Conservation (phyloP, 768 basidiomycete genomes). For the Tylopilus sp. region DNA sequence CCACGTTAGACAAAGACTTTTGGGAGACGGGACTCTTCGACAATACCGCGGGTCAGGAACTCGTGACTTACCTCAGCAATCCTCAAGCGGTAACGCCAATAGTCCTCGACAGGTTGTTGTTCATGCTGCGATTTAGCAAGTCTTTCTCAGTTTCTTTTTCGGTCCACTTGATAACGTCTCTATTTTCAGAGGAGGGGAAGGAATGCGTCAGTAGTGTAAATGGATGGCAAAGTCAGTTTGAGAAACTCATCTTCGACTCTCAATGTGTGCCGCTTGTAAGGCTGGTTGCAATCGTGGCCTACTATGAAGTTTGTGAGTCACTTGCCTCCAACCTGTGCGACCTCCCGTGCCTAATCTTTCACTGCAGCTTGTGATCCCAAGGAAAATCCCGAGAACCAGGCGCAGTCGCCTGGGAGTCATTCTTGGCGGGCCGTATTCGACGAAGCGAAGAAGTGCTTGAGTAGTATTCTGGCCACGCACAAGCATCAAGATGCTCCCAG, state of each 20-base stretch:
- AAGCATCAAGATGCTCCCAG: conserved; percentile 18
- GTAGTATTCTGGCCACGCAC: conserved; percentile 6
- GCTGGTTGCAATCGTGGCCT: conserved; percentile 22
- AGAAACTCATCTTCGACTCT: conserved; percentile 6
- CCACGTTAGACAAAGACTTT: conserved; percentile 2
- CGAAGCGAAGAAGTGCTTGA: conserved; percentile 13
- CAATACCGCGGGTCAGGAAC: conserved; percentile 10
- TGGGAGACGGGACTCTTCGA: conserved; percentile 25
- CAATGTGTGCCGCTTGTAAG: conserved; percentile 16
- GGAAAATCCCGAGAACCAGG: not conserved
- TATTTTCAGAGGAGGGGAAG: conserved; percentile 18
- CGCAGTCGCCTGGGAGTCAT: not conserved
- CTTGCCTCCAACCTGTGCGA: too few species aligned
- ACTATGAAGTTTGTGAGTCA: conserved; percentile 20
- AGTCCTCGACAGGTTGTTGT: conserved; percentile 9
- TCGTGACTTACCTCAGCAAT: conserved; percentile 9
- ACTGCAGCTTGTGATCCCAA: conserved; percentile 8
- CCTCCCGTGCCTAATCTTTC: not conserved
- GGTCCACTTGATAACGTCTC: not conserved
- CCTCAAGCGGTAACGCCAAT: conserved; percentile 9
- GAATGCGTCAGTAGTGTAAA: conserved; percentile 17
- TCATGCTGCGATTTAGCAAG: conserved; percentile 24
- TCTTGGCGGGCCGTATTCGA: conserved; percentile 1
- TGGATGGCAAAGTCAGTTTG: conserved; percentile 11
- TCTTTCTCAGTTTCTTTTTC: not conserved